These are phyloP conservation scores for Candida sithepensis DNA, from an alignment of 805 yeast species.

Conservation along the genomic window DNA sequence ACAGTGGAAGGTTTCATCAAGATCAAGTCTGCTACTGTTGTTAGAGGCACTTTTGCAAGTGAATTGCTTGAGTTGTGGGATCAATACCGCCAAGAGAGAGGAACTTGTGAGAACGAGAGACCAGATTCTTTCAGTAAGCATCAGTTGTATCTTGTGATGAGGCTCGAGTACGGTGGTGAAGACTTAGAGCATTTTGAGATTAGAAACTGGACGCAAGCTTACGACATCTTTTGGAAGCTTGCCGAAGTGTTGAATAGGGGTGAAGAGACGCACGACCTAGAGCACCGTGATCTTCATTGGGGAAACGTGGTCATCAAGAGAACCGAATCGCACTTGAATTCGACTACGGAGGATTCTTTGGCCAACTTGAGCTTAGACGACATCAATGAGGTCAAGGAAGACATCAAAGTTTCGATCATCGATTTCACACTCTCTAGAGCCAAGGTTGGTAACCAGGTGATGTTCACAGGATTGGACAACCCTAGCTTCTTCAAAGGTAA, in stretches of 20 bases:
- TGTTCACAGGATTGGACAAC: slow-evolving; percentile 59
- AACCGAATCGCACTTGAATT: not conserved
- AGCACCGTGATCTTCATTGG: slow-evolving; percentile 70
- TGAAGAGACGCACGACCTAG: slow-evolving; percentile 53
- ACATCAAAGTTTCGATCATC: slow-evolving; percentile 41
- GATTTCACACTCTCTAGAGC: slow-evolving; percentile 59
- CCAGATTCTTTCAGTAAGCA: slow-evolving; percentile 34
- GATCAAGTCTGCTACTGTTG: slow-evolving; percentile 42
- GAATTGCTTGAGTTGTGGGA: slow-evolving; percentile 44
- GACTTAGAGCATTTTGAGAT: slow-evolving; percentile 43
- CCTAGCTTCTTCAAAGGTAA: slow-evolving; percentile 58
- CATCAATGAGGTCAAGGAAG: not conserved
- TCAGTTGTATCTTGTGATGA: slow-evolving; percentile 35
- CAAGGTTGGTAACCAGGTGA: slow-evolving; percentile 26
- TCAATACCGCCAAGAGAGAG: slow-evolving; percentile 22
- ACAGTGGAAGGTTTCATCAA: slow-evolving; percentile 41
- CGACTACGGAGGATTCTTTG: slow-evolving; percentile 11
- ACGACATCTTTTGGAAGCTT: slow-evolving; percentile 50
- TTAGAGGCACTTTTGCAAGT: slow-evolving; percentile 42
- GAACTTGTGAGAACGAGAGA: slow-evolving; percentile 28
- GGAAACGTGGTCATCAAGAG: slow-evolving; percentile 50
- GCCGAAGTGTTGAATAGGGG: slow-evolving; percentile 46
- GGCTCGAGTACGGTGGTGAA: slow-evolving; percentile 38
- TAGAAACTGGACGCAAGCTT: slow-evolving; percentile 35
- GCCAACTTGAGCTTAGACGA: slow-evolving; percentile 6